These are phyloP conservation scores for Orbilia brochopaga DNA, from an alignment of 2,329 filamentous ascomycete genomes.

Conservation along the genomic window DNA sequence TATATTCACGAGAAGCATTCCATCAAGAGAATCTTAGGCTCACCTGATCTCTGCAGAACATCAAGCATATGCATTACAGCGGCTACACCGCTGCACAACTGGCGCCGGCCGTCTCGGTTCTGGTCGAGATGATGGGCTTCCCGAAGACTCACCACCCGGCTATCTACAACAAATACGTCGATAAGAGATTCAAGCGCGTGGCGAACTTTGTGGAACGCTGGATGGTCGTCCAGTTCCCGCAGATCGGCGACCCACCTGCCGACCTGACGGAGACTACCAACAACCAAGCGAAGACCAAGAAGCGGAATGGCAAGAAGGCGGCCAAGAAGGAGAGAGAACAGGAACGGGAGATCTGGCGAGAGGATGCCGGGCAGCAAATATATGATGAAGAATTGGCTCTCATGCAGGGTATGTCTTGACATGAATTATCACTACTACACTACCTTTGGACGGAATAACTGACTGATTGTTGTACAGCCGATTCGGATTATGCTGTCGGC, in stretches of 20 bases:
- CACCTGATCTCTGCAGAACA: constrained; percentile 64
- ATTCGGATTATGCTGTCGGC: neutral
- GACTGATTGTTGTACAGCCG: too few species aligned
- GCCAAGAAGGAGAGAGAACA: neutral
- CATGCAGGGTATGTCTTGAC: too few species aligned
- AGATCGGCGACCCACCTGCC: neutral
- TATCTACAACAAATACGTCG: constrained; percentile 89
- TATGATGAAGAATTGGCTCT: too few species aligned
- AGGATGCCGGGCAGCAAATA: too few species aligned
- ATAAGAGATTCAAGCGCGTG: constrained; percentile 84
- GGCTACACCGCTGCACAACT: constrained; percentile 89
- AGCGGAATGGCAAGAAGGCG: neutral
- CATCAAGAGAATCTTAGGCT: constrained; percentile 8
- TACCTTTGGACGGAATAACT: too few species aligned
- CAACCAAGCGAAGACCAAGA: neutral
- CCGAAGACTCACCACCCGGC: constrained; percentile 81
- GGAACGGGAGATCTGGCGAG: too few species aligned
- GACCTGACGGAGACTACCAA: neutral
- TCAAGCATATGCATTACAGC: constrained; percentile 87
- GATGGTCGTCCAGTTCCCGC: constrained; percentile 60
- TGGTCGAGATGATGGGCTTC: constrained; percentile 85
- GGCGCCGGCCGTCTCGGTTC: constrained; percentile 74
- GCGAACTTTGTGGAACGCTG: constrained; percentile 79
- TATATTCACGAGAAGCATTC: constrained; percentile 51
- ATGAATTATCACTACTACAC: too few species aligned